Conservation (phyloP, 768 basidiomycete species). For the Tricholoma terreum region DNA sequence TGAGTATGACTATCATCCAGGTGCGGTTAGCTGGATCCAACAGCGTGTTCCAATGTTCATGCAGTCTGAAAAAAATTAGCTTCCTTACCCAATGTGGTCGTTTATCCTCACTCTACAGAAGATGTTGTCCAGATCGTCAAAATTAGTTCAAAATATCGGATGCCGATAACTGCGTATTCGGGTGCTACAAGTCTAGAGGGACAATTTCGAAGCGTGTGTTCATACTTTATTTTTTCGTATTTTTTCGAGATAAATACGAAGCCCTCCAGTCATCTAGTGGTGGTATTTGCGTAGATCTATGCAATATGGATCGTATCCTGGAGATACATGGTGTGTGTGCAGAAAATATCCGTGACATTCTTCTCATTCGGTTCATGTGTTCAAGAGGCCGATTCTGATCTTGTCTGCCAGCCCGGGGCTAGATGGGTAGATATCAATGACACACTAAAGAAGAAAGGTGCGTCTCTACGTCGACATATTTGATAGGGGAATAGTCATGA, state of each 20-base stretch:
- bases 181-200: slow-evolving; percentile 86
- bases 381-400: slow-evolving; percentile 65
- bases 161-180: slow-evolving; percentile 78
- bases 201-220: slow-evolving; percentile 58
- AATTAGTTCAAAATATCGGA: slow-evolving; percentile 66
- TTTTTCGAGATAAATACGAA: neutral
- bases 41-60: neutral
- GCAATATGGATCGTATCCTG: slow-evolving; percentile 75
- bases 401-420: slow-evolving; percentile 72
- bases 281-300: slow-evolving; percentile 80
- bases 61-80: neutral
- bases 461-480: neutral
- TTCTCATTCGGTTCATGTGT: neutral
- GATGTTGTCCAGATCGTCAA: slow-evolving; percentile 81
- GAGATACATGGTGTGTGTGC: slow-evolving; percentile 59
- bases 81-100: slow-evolving; percentile 53
- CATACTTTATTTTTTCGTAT: neutral
- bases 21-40: slow-evolving; percentile 27
- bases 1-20: slow-evolving; percentile 47
- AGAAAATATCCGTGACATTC: neutral
- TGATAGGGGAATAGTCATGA: neutral
- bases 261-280: slow-evolving; percentile 38
- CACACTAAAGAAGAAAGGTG: slow-evolving; percentile 58
- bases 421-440: slow-evolving; percentile 74
- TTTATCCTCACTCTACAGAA: slow-evolving; percentile 67